A percentile compares a stretch with the other conserved stretches of the same genome.
Evolutionary conservation across 1,284 basidiomycete genomes (phyloP).

Genomic region (Cryptococcus hybrid): DNA sequence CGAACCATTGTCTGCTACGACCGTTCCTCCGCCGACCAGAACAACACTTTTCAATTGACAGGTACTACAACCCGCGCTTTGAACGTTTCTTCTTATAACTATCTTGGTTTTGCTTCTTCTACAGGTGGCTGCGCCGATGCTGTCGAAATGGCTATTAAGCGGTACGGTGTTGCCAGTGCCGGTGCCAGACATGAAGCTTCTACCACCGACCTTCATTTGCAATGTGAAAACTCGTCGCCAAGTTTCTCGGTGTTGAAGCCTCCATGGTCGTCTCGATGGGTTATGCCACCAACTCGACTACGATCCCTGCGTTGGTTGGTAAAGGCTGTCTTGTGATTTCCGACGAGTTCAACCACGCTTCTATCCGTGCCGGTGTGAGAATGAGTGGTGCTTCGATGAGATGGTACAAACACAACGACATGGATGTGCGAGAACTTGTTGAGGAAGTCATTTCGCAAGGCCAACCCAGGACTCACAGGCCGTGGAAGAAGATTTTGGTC

Average conservation of each 20-base stretch:
- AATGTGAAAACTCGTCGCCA: conserved; percentile 83
- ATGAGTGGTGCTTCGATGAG: conserved; percentile 85
- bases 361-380: conserved; percentile 89
- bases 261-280: conserved; percentile 93
- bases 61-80: conserved; percentile 83
- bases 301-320: conserved; percentile 84
- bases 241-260: conserved; percentile 86
- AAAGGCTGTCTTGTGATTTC: conserved; percentile 96
- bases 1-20: conserved; percentile 88
- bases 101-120: conserved; percentile 96
- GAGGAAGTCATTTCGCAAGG: conserved; percentile 92
- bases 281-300: conserved; percentile 96
- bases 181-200: conserved; percentile 81
- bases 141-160: conserved; percentile 73
- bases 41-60: conserved; percentile 72
- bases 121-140: conserved; percentile 91
- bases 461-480: conserved; percentile 93
- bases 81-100: conserved; percentile 99
- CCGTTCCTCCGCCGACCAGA: conserved; percentile 78
- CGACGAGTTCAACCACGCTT: conserved; percentile 96
- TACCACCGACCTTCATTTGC: conserved; percentile 75
- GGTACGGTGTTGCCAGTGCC: conserved; percentile 75
- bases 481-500: conserved; percentile 97
- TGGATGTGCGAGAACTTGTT: conserved; percentile 76
- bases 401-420: conserved; percentile 97